Percentiles rank a stretch among this genome's conserved stretches.
phyloP scores from a whole-genome alignment of 1,139 yeast species.

The Diutina scorzettiae region DNA sequence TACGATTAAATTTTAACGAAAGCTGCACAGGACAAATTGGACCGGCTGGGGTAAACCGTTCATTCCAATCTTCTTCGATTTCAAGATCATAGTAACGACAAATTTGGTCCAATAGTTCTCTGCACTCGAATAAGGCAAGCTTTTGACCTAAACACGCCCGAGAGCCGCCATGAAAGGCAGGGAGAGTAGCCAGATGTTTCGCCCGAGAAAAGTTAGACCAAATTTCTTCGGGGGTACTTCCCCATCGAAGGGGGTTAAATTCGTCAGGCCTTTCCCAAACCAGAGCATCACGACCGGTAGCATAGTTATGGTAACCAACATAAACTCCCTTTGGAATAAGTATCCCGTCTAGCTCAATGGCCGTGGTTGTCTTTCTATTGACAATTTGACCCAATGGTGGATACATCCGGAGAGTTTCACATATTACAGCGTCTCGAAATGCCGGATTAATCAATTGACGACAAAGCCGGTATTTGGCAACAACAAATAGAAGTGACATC shows the following conservation, averaged over 20 bases:
- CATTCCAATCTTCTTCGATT: neutral
- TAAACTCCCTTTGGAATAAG: conserved; percentile 40
- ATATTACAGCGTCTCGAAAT: conserved; percentile 22
- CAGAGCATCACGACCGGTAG: conserved; percentile 37
- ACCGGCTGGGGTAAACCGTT: conserved; percentile 1
- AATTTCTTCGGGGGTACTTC: conserved; percentile 23
- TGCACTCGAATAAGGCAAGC: conserved; percentile 27
- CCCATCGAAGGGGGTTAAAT: conserved; percentile 12
- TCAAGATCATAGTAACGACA: neutral
- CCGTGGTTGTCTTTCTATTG: conserved; percentile 28
- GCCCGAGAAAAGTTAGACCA: conserved; percentile 25
- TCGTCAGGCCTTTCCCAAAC: conserved; percentile 9
- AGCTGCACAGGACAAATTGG: neutral
- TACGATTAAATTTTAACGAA: conserved; percentile 19
- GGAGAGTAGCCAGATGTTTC: conserved; percentile 33
- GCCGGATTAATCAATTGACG: conserved; percentile 19
- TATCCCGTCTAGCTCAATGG: conserved; percentile 18
- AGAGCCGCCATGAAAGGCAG: conserved; percentile 51
- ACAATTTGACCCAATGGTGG: conserved; percentile 53
- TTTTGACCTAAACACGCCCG: conserved; percentile 55
- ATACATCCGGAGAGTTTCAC: conserved; percentile 39
- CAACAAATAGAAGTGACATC: conserved; percentile 34
- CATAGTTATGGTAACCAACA: conserved; percentile 48
- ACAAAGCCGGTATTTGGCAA: conserved; percentile 25
- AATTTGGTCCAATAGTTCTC: neutral